Evolutionary conservation across 2,329 filamentous ascomycete species (phyloP).

Genomic region (Trichoderma harzianum): DNA sequence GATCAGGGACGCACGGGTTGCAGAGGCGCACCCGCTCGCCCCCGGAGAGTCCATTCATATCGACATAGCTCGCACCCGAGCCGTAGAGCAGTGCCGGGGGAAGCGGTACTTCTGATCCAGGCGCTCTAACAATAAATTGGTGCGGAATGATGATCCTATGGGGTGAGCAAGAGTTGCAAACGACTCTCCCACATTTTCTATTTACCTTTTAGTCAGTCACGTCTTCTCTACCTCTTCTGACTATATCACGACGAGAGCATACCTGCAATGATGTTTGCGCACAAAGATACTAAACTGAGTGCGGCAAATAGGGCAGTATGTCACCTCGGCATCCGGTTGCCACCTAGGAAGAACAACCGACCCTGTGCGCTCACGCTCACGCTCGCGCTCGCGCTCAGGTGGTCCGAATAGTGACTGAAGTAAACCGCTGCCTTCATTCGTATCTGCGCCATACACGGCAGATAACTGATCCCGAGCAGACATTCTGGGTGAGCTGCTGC

Average conservation of each 20-base stretch:
- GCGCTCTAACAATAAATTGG: conserved; percentile 85
- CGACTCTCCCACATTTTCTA: conserved; percentile 88
- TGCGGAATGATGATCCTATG: conserved; percentile 93
- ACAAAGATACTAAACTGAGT: conserved; percentile 79
- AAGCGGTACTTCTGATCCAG: conserved; percentile 43
- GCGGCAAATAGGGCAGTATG: conserved; percentile 79
- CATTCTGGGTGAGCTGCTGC: neutral
- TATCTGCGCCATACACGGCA: neutral
- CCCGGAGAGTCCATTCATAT: conserved; percentile 47
- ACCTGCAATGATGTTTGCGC: conserved; percentile 90
- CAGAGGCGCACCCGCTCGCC: conserved; percentile 58
- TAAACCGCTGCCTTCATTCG: conserved; percentile 7
- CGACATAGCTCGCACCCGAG: conserved; percentile 39
- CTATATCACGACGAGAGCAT: conserved; percentile 26
- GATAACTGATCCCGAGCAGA: conserved; percentile 6
- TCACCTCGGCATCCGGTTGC: conserved; percentile 84
- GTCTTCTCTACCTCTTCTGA: neutral
- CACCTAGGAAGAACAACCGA: conserved; percentile 65
- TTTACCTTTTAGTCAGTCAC: conserved; percentile 19
- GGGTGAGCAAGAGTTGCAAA: conserved; percentile 85
- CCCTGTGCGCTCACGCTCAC: neutral
- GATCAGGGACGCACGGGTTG: conserved; percentile 61
- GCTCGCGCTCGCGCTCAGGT: neutral
- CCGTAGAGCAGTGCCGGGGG: conserved; percentile 36
- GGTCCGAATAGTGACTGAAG: neutral